Base-by-base conservation (phyloP, 2,329 filamentous ascomycete genomes). In the Zymoseptoria brevis region DNA sequence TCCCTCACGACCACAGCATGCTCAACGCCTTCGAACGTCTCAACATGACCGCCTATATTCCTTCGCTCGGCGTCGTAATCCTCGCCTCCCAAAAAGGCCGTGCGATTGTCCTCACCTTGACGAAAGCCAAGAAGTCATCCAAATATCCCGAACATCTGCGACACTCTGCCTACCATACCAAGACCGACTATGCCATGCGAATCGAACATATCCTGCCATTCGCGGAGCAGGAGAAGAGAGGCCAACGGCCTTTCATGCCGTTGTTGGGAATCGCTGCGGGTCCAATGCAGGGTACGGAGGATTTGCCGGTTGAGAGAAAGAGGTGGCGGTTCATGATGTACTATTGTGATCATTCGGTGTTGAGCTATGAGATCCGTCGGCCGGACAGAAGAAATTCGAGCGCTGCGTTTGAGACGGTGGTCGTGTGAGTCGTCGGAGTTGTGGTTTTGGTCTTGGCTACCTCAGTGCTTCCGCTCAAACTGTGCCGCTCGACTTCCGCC, bases 241-340 rank as follows among this genome's bases (percentile, higher is more conserved):
- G 74, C 4, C 61, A 79, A 49, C 75, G 79, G 13, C 79, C 79
- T 0, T 69, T 73, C n/a, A 76, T 78, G 41, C 79, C 82, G 8
- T 73, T 92, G 55, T 76, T 87, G 53, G 89, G 89, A 0, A 78
- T 92, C 57, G 87, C 88, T 0, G 79, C 87, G 1, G 83, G 83
- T 1, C 87, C 85, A 0, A 74, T 89, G 6, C 86, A 84, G 55
- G 79, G 76, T 0, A 72, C 69, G 59, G 64, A 73, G 56, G 68
- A 69, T 48, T 45, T 61, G 30, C 57, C 52, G 13, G 67, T 66
- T 51, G 64, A 58, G 67, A 72, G 76, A 60, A 76, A 77, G 63
- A 78, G 82, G 59, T 91, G 86, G 79, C 77, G 87, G 60, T 65
- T 93, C 59, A 81, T 93, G 70, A 74, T 92, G 72, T 85, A 89